Evolutionary conservation across 1,284 basidiomycete genomes (phyloP), one percentile per base, ranked within the genome.

Genomic region (Tylopilus sp.): DNA sequence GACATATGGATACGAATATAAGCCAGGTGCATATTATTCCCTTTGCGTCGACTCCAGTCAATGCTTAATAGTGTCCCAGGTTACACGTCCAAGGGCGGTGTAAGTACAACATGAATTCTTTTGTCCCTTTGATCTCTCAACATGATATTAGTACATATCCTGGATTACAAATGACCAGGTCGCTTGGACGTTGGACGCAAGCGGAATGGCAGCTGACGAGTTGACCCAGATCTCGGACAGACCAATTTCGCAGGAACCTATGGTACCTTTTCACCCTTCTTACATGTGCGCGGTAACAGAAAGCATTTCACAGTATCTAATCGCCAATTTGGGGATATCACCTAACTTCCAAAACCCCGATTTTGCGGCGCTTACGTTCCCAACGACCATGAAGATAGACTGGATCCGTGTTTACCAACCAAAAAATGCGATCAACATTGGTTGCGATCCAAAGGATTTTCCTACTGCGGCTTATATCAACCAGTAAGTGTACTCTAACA

Each of bases 391-490:
- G 86, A 70, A 72, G 23, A 71, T 96, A 46, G 92, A 97, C 61
- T 96, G 84, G 69, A 78, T 95, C 37, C 79, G 92, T 8, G 84
- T 95, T 3, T 93, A 92, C 64, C 89, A 91, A 60, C 77, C 80
- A 12, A 75, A 78, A 52, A 68, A 79, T 46, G 64, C 75, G 9
- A 78, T 84, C 46, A 90, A 89, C 63, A 74, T 92, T 31, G 90
- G 92, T 2, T 96, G 93, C 62, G 87, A 93, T 61, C 92, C 92
- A 1, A 65, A 71, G 19, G 78, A 81, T 44, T 86, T 83, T 67
- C 93, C 92, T 0, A 96, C 93, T 0, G 67, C 74, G 41, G 72
- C 75, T 18, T 92, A 92, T 61, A 92, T 92, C 59, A 71, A 85
- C 28, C 65, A 79, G 84, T 86, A 55, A 44, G 79, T 71, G 28